Percentiles rank a stretch among this genome's conserved stretches.
These are phyloP conservation scores for Pichia heedii DNA, from an alignment of 805 yeast species.

Conservation along the genomic window DNA sequence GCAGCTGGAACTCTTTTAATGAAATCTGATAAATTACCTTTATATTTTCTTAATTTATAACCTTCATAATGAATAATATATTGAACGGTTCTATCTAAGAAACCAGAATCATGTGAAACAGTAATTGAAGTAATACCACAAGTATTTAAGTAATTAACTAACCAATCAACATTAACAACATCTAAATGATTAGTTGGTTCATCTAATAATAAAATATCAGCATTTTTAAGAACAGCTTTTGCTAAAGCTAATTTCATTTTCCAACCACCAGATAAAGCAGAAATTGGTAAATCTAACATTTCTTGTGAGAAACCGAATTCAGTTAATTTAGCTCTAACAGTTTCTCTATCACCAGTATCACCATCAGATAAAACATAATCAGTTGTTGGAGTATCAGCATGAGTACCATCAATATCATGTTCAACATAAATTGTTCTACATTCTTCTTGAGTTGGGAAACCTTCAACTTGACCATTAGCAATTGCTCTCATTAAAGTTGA, in stretches of 20 bases:
- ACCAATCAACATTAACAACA: slow-evolving; percentile 99
- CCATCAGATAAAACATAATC: slow-evolving; percentile 61
- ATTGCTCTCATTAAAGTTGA: slow-evolving; percentile 96
- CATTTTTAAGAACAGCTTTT: slow-evolving; percentile 97
- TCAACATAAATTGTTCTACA: slow-evolving; percentile 99
- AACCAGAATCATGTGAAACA: slow-evolving; percentile 99
- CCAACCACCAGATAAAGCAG: slow-evolving; percentile 99
- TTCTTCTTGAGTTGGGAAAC: slow-evolving; percentile 99
- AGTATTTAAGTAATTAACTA: slow-evolving; percentile 96
- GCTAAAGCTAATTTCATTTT: slow-evolving; percentile 99
- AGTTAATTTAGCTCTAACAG: slow-evolving; percentile 61
- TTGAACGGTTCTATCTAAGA: slow-evolving; percentile 95
- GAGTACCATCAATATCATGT: slow-evolving; percentile 98
- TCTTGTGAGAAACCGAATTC: slow-evolving; percentile 93
- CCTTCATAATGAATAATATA: slow-evolving; percentile 99
- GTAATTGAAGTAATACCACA: slow-evolving; percentile 98
- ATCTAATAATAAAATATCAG: slow-evolving; percentile 94
- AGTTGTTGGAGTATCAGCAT: slow-evolving; percentile 89
- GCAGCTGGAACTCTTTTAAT: slow-evolving; percentile 99
- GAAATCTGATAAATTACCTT: slow-evolving; percentile 98
- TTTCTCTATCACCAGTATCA: slow-evolving; percentile 70
- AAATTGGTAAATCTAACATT: slow-evolving; percentile 89
- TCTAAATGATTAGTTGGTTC: slow-evolving; percentile 99
- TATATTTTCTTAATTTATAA: slow-evolving; percentile 98
- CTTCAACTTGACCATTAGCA: slow-evolving; percentile 97